Evolutionary conservation across 257 asterid genomes (phyloP).

Genomic region (Primulina tabacum): DNA sequence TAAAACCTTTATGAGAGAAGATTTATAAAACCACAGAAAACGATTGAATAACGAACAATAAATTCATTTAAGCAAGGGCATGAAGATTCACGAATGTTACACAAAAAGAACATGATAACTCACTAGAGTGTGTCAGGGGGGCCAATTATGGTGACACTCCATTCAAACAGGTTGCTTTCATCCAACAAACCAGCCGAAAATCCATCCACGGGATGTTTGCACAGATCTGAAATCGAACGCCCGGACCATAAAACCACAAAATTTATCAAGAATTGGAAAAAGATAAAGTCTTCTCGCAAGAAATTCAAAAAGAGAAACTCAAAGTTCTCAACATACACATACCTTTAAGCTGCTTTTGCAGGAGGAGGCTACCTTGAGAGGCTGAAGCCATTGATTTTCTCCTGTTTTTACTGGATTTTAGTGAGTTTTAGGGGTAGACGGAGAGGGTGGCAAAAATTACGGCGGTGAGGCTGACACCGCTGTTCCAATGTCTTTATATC

Average conservation of each 20-base stretch:
- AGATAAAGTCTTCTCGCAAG: background rate
- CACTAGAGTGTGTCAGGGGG: constrained; percentile 96
- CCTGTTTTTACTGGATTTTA: background rate
- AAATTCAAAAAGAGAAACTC: background rate
- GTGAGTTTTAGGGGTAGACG: background rate
- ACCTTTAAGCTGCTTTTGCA: constrained; percentile 97
- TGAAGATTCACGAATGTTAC: constrained; percentile 6
- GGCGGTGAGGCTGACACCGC: background rate
- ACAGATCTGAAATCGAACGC: constrained; percentile 67
- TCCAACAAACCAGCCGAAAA: constrained; percentile 95
- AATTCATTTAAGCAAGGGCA: background rate
- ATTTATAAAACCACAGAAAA: background rate
- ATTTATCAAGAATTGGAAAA: constrained; percentile 22
- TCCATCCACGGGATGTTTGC: constrained; percentile 91
- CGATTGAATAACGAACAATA: constrained; percentile 9
- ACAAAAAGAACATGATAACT: constrained; percentile 30
- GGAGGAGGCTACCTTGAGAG: constrained; percentile 87
- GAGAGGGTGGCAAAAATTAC: background rate
- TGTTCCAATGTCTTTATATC: background rate
- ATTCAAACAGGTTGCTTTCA: constrained; percentile 80
- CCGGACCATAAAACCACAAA: constrained; percentile 45
- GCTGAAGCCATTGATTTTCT: constrained; percentile 55
- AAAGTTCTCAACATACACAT: background rate
- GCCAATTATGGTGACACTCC: constrained; percentile 96
- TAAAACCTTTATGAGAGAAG: constrained; percentile 1